Percentiles rank a stretch among this genome's conserved stretches.
Evolutionary conservation across 352 stramenopile genomes (phyloP).

Genomic region (Porosira glacialis): DNA sequence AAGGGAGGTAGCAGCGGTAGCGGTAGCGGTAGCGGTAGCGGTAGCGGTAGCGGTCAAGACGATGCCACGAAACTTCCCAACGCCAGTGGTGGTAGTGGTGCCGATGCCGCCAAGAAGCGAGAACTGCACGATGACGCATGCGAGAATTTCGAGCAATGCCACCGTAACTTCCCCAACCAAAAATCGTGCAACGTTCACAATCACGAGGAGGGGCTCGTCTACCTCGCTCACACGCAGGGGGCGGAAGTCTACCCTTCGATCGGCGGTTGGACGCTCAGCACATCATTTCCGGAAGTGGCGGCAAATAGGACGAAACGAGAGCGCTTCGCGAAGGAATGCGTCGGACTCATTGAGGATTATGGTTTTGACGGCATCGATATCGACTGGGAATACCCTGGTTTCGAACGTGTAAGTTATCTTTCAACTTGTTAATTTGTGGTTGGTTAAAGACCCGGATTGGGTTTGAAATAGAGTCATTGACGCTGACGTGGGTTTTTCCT

Average conservation of each 20-base stretch:
- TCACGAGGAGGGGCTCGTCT: slow-evolving; percentile 36
- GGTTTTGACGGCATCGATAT: slow-evolving; percentile 36
- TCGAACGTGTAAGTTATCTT: too few species aligned
- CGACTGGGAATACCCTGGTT: slow-evolving; percentile 1
- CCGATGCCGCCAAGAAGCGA: too few species aligned
- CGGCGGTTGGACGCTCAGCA: slow-evolving; percentile 46
- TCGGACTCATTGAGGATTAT: slow-evolving; percentile 48
- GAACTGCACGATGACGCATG: slow-evolving; percentile 14
- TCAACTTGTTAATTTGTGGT: too few species aligned
- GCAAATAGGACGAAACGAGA: slow-evolving; percentile 17
- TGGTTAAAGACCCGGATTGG: too few species aligned
- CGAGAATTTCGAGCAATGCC: slow-evolving; percentile 39
- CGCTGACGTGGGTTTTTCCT: background rate
- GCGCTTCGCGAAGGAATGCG: slow-evolving; percentile 45
- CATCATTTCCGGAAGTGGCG: slow-evolving; percentile 36
- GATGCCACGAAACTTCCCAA: too few species aligned
- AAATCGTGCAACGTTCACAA: slow-evolving; percentile 12
- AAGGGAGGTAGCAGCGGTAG: too few species aligned
- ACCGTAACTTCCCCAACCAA: slow-evolving; percentile 38
- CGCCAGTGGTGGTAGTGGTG: too few species aligned
- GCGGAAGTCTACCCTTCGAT: slow-evolving; percentile 41
- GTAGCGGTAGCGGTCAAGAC: too few species aligned
- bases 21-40: too few species aligned
- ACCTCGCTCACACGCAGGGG: slow-evolving; percentile 20
- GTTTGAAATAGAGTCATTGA: too few species aligned